Evolutionary conservation across 805 yeast genomes (phyloP).

Genomic region (Metschnikowia reukaufii): DNA sequence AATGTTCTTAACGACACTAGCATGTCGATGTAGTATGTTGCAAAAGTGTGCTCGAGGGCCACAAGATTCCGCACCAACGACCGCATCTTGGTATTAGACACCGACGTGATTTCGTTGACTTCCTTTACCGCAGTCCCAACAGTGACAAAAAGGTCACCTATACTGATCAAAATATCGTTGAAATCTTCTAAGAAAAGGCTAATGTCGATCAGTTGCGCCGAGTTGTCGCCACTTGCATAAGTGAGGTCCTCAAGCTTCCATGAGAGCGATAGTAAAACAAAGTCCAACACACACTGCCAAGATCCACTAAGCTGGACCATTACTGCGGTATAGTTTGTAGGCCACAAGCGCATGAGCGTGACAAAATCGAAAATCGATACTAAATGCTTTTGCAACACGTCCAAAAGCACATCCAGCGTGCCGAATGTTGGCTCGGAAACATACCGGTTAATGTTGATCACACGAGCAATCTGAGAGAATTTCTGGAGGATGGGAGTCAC

Average conservation of each 20-base stretch:
- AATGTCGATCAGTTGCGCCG: slow-evolving; percentile 26
- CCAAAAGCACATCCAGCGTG: slow-evolving; percentile 16
- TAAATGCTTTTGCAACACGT: slow-evolving; percentile 21
- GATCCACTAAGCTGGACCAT: slow-evolving; percentile 16
- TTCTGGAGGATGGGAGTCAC: slow-evolving; percentile 23
- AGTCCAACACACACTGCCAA: slow-evolving; percentile 25
- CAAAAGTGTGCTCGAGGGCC: slow-evolving; percentile 25
- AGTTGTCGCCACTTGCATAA: slow-evolving; percentile 20
- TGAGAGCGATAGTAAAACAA: slow-evolving; percentile 27
- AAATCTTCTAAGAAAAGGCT: slow-evolving; percentile 24
- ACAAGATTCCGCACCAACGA: slow-evolving; percentile 23
- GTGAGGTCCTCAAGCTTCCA: slow-evolving; percentile 39
- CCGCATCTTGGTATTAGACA: slow-evolving; percentile 4
- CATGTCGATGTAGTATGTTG: slow-evolving; percentile 32
- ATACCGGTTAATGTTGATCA: slow-evolving; percentile 25
- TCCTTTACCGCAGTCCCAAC: slow-evolving; percentile 11
- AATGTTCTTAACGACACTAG: slow-evolving; percentile 35
- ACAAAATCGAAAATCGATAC: slow-evolving; percentile 24
- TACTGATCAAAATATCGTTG: slow-evolving; percentile 17
- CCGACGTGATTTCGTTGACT: slow-evolving; percentile 11
- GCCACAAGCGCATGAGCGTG: slow-evolving; percentile 23
- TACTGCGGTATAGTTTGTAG: slow-evolving; percentile 20
- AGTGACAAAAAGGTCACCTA: slow-evolving; percentile 14
- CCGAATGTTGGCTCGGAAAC: slow-evolving; percentile 20
- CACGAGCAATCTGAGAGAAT: slow-evolving; percentile 27